Evolutionary conservation across 768 basidiomycete species (phyloP), one percentile per base, ranked within the genome.

Genomic region (Lactifluus pinguis): DNA sequence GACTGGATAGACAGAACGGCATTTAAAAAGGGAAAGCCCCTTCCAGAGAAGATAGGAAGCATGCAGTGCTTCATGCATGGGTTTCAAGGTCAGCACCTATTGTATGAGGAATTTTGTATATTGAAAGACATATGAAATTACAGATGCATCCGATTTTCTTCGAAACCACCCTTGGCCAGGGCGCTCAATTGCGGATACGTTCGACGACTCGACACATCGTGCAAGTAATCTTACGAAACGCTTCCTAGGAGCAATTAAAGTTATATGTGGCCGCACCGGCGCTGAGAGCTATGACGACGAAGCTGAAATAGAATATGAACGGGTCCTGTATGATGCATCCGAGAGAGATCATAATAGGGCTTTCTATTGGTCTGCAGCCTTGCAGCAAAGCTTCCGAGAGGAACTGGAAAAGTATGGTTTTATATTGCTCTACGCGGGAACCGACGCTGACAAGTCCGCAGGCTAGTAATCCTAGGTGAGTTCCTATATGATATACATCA

Each of bases 51-150:
- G 74, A 86, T 93, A 53, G 93, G 93, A 8, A 90, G 87, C 67
- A 86, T 93, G 83, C 93, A 95, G 68, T 85, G 83, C 57, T 95
- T 95, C 73, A 73, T 94, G 68, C 83, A 90, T 65, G 92, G 92
- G 14, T 95, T 79, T 68, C 81, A 83, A 74, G 90, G 90, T 83
- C 66, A 32, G 34, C 42, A 36, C 53, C 42, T 47, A 44, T 6
- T 29, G 53, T 25, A 9, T 30, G 34, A 56, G 15, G 42, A 29
- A 9, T 30, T 7, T 34, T 53, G 29, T 4, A 25, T 53, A 39
- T 39, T n/a, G 15, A 55, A 34, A 49, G 15, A 17, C 55, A 21
- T 32, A 17, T 34, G 10, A 25, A 30, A 44, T 15, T 36, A 8
- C 48, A 89, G 92, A 95, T 71, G 90, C 91, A 0, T 91, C 89